phyloP scores from a whole-genome alignment of 2,329 filamentous ascomycete species.

The Hymenoscyphus salicellus region DNA sequence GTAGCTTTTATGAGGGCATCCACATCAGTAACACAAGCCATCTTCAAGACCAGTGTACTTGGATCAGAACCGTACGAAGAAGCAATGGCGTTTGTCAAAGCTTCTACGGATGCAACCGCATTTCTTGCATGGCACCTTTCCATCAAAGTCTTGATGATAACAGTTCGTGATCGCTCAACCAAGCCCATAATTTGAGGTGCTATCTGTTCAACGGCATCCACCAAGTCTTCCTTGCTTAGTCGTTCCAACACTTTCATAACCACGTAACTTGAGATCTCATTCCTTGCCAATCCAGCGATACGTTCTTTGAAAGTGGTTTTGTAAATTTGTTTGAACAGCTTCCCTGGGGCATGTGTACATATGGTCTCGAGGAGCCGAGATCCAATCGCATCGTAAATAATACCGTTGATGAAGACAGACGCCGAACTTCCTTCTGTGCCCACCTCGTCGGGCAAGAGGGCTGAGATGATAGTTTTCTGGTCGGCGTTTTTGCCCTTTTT shows the following conservation, averaged over 20 bases:
- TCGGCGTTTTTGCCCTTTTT: conserved; percentile 55
- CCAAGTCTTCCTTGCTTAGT: conserved; percentile 80
- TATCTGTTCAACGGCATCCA: conserved; percentile 68
- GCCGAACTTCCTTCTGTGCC: conserved; percentile 70
- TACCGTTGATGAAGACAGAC: conserved; percentile 76
- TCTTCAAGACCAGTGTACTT: conserved; percentile 52
- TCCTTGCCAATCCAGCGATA: conserved; percentile 77
- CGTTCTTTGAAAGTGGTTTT: conserved; percentile 74
- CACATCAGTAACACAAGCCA: conserved; percentile 57
- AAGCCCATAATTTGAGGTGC: conserved; percentile 69
- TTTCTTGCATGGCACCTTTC: conserved; percentile 74
- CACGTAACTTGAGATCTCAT: conserved; percentile 86
- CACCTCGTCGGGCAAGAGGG: conserved; percentile 76
- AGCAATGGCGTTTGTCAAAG: conserved; percentile 48
- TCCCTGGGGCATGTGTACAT: conserved; percentile 75
- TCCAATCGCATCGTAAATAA: conserved; percentile 87
- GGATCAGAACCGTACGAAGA: conserved; percentile 1
- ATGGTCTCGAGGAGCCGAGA: conserved; percentile 88
- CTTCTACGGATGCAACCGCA: conserved; percentile 47
- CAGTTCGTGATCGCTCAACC: conserved; percentile 71
- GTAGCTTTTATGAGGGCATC: conserved; percentile 47
- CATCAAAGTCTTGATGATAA: conserved; percentile 76
- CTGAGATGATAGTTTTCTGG: conserved; percentile 62
- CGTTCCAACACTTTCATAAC: conserved; percentile 79
- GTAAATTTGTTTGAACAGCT: conserved; percentile 86